A percentile compares a stretch with the other conserved stretches of the same genome.
phyloP scores from a whole-genome alignment of 2,329 filamentous ascomycete genomes.

The Microascus cirrosus region DNA sequence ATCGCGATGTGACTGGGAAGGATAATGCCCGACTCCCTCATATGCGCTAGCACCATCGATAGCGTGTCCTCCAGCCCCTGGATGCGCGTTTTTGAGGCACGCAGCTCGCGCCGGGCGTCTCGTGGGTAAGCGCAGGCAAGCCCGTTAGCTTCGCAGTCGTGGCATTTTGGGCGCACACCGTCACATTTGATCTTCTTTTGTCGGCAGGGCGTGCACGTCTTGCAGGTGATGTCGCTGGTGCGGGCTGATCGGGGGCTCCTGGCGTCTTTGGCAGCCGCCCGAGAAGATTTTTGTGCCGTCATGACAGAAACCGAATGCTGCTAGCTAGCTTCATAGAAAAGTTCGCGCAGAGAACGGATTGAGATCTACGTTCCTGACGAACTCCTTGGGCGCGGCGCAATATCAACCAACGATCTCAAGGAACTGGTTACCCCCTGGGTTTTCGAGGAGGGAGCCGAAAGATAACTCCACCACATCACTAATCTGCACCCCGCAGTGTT shows the following conservation, averaged over 20 bases:
- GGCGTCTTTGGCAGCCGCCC: neutral
- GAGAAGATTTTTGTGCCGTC: neutral
- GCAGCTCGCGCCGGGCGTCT: slow-evolving; percentile 18
- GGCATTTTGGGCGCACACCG: slow-evolving; percentile 19
- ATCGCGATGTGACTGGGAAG: slow-evolving; percentile 6
- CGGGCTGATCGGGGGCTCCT: neutral
- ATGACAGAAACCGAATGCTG: neutral
- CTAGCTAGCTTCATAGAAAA: no score
- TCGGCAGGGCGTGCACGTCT: slow-evolving; percentile 22
- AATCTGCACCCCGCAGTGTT: no score
- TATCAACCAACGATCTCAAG: no score
- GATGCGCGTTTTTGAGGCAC: slow-evolving; percentile 18
- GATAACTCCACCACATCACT: neutral
- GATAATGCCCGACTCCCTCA: slow-evolving; percentile 18
- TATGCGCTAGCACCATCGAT: slow-evolving; percentile 18
- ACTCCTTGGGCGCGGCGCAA: no score
- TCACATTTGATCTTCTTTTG: slow-evolving; percentile 24
- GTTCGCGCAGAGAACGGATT: no score
- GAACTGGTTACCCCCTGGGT: no score
- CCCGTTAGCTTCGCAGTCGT: slow-evolving; percentile 16
- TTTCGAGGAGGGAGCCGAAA: no score
- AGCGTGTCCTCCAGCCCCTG: slow-evolving; percentile 18
- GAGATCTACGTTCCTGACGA: no score
- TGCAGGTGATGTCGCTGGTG: slow-evolving; percentile 10
- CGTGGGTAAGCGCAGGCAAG: slow-evolving; percentile 20